These are phyloP conservation scores for Corniculantispora saksenae DNA, from an alignment of 2,329 filamentous ascomycete species.

Conservation along the genomic window DNA sequence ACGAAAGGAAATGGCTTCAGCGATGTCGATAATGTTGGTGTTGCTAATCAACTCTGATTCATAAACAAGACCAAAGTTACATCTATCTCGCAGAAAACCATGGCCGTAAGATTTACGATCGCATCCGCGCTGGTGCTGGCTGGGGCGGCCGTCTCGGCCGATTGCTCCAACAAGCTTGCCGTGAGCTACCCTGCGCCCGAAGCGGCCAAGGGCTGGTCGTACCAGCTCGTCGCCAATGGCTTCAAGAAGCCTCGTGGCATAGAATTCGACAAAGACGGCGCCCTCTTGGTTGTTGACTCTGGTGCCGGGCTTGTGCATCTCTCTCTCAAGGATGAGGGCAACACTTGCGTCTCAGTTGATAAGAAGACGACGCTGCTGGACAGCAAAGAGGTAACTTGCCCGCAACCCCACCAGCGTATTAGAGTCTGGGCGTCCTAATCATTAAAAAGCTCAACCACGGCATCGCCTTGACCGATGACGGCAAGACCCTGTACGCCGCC, in stretches of 20 bases:
- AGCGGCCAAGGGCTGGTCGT: slow-evolving; percentile 45
- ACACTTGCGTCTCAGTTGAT: slow-evolving; percentile 42
- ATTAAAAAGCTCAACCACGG: slow-evolving; percentile 54
- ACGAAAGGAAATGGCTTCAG: too few species aligned
- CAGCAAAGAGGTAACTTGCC: slow-evolving; percentile 35
- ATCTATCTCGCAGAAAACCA: not conserved
- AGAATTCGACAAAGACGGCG: slow-evolving; percentile 46
- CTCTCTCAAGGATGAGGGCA: slow-evolving; percentile 42
- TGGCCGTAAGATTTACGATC: not conserved
- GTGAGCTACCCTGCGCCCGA: slow-evolving; percentile 39
- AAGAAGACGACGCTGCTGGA: slow-evolving; percentile 39
- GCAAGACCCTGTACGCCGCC: slow-evolving; percentile 58
- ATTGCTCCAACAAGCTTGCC: slow-evolving; percentile 38
- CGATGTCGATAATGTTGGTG: not conserved
- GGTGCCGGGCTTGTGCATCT: slow-evolving; percentile 44
- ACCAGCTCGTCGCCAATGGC: slow-evolving; percentile 43
- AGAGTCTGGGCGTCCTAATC: not conserved
- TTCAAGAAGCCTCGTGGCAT: slow-evolving; percentile 46
- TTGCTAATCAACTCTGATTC: not conserved
- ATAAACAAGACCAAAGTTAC: not conserved
- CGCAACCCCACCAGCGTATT: too few species aligned
- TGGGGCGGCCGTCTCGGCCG: slow-evolving; percentile 14
- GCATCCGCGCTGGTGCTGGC: slow-evolving; percentile 14
- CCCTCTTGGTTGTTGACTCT: slow-evolving; percentile 47
- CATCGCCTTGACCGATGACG: slow-evolving; percentile 54